phyloP scores from a whole-genome alignment of 2,329 filamentous ascomycete species.

The Drechslerella stenobrocha region DNA sequence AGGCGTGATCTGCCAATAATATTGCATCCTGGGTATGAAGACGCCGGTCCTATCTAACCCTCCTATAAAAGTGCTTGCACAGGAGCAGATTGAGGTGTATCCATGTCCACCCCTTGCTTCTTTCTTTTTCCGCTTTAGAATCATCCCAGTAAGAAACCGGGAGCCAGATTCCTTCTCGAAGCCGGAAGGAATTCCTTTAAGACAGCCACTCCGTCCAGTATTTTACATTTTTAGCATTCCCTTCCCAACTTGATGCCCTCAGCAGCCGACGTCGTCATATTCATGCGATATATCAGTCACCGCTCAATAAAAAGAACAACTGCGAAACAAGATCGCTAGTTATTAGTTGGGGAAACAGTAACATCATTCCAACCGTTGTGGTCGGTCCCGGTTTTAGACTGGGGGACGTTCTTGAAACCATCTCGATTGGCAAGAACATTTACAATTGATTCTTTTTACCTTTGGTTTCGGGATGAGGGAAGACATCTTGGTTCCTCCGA shows the following conservation, averaged over 20 bases:
- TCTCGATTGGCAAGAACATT: slow-evolving; percentile 3
- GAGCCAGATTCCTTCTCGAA: slow-evolving; percentile 48
- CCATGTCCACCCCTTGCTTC: slow-evolving; percentile 16
- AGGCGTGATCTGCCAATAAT: slow-evolving; percentile 31
- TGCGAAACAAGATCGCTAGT: no score
- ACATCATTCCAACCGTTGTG: no score
- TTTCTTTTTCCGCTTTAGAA: slow-evolving; percentile 30
- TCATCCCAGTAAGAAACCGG: slow-evolving; percentile 24
- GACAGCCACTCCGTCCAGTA: slow-evolving; percentile 22
- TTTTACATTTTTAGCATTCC: no score
- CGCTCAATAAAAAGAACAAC: no score
- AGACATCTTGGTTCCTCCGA: slow-evolving; percentile 11
- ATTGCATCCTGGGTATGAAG: slow-evolving; percentile 15
- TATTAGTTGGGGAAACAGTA: no score
- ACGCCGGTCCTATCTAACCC: slow-evolving; percentile 5
- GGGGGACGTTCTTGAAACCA: background rate
- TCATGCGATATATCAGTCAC: no score
- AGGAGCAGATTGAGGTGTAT: background rate
- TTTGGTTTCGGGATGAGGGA: slow-evolving; percentile 42
- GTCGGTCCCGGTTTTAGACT: no score
- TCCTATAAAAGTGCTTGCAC: slow-evolving; percentile 19
- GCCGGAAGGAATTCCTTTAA: slow-evolving; percentile 42
- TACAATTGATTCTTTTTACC: slow-evolving; percentile 3
- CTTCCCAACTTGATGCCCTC: no score
- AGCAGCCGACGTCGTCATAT: no score